Percentiles rank a stretch among this genome's conserved stretches.
phyloP scores from a whole-genome alignment of 108 stramenopile genomes.

The Chaetoceros tenuissimus region DNA sequence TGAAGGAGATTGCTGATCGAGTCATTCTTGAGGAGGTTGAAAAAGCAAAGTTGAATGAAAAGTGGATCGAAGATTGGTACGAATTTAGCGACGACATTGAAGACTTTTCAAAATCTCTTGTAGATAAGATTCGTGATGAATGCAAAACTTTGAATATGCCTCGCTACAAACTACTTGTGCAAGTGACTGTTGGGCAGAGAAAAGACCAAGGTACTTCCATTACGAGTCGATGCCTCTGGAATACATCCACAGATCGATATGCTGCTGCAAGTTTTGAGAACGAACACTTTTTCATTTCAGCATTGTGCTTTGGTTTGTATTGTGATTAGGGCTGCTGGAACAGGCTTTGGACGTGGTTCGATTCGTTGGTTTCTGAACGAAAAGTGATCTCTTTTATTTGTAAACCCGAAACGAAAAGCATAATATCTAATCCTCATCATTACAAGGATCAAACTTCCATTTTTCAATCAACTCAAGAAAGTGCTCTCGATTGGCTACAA shows the following conservation, averaged over 20 bases:
- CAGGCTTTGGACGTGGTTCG: no score
- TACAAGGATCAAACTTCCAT: no score
- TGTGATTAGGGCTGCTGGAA: no score
- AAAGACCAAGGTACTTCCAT: conserved; percentile 62
- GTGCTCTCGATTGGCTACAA: no score
- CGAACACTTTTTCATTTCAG: conserved; percentile 28
- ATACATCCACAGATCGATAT: conserved; percentile 61
- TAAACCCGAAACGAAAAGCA: no score
- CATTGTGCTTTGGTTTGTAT: conserved; percentile 32
- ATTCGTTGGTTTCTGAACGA: no score
- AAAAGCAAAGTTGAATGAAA: conserved; percentile 18
- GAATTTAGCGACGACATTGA: conserved; percentile 25
- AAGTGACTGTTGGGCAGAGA: conserved; percentile 56
- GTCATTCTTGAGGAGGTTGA: conserved; percentile 28
- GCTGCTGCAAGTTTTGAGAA: conserved; percentile 34
- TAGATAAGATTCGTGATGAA: conserved; percentile 47
- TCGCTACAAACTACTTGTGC: conserved; percentile 57
- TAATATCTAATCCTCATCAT: no score
- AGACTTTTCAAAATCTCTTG: conserved; percentile 30
- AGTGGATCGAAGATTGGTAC: conserved; percentile 41
- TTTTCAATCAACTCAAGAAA: no score
- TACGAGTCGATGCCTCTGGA: conserved; percentile 64
- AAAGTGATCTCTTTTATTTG: no score
- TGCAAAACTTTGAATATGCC: conserved; percentile 37
- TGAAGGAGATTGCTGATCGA: conserved; percentile 14